Percentiles rank a stretch among this genome's conserved stretches.
These are phyloP conservation scores for Dalechampia spathulata DNA, from an alignment of 441 rosid species.

Conservation along the genomic window DNA sequence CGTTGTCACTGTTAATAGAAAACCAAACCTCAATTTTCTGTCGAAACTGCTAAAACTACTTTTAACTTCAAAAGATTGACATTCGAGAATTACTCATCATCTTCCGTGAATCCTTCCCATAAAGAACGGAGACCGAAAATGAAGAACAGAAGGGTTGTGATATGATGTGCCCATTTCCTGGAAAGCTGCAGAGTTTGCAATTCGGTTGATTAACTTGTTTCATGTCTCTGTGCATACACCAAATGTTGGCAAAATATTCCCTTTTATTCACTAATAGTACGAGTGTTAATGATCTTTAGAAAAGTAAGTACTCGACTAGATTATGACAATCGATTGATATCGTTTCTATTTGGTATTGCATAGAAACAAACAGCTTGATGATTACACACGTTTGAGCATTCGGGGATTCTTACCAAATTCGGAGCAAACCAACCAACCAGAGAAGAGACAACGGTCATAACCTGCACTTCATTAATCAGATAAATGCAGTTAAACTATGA, in stretches of 20 bases:
- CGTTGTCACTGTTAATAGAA: slow-evolving; percentile 18
- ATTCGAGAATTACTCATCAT: slow-evolving; percentile 14
- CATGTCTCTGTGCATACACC: background rate
- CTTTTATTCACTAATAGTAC: too few relatives aligned
- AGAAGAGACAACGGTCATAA: slow-evolving; percentile 12
- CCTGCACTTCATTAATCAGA: slow-evolving; percentile 1
- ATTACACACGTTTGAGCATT: background rate
- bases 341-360: background rate
- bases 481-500: background rate
- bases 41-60: background rate
- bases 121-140: slow-evolving; percentile 17
- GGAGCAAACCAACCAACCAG: slow-evolving; percentile 24
- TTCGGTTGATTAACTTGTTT: background rate
- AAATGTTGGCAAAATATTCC: too few relatives aligned
- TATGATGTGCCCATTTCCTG: slow-evolving; percentile 17
- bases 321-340: too few relatives aligned
- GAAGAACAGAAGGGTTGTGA: slow-evolving; percentile 17
- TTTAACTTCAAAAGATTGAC: background rate
- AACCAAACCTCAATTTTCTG: background rate
- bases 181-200: slow-evolving; percentile 13
- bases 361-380: background rate
- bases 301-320: too few relatives aligned
- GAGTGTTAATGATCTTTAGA: too few relatives aligned
- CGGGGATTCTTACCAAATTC: slow-evolving; percentile 13
- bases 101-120: slow-evolving; percentile 15